Evolutionary conservation across 192 early-diverging fungal species (phyloP), one percentile per base, ranked within the genome.

Genomic region (Coemansia pectinata): DNA sequence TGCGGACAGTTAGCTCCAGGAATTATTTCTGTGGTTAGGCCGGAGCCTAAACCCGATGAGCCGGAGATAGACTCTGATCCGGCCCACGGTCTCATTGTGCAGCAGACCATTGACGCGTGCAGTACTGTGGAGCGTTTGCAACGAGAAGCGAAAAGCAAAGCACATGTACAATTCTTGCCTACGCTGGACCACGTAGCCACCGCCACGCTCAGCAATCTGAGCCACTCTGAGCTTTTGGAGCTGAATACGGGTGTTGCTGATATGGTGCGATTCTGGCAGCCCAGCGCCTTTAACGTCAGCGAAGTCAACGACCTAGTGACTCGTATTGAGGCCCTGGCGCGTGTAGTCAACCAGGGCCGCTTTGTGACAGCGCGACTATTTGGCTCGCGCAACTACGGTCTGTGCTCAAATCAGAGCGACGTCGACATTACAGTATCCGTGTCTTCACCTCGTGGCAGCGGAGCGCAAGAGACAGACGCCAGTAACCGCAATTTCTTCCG

Each of bases 321-420:
- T 15, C 41, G n/a, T 2, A 5, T 65, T 11, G 42, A 47, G 31
- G 19, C 14, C 17, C 44, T 65, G n/a, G 64, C 42, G 7, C 47
- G 64, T 4, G 17, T 14, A 4, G 64, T 31, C 4, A 52, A 12
- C 0, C 23, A 12, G 29, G 33, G 33, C 5, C 27, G 29, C 19
- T 27, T 29, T 10, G 61, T 70, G 17, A 50, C 34, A 6, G 68
- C 68, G 14, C 31, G 55, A 5, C 8, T 77, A 9, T 67, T 71
- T 23, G 76, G 76, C 15, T 78, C 76, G 59, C 76, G 71, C 21
- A 3, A 36, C 5, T 78, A 78, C 17, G 62, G 63, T 21, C 27
- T 78, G 19, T 60, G 67, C 42, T 68, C 29, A 0, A 60, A 63
- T 12, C 41, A 21, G 29, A 73, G 67, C 67, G 76, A 78, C 36